Evolutionary conservation across 345 rosid genomes (phyloP).

Genomic region (Hirschfeldia incana): DNA sequence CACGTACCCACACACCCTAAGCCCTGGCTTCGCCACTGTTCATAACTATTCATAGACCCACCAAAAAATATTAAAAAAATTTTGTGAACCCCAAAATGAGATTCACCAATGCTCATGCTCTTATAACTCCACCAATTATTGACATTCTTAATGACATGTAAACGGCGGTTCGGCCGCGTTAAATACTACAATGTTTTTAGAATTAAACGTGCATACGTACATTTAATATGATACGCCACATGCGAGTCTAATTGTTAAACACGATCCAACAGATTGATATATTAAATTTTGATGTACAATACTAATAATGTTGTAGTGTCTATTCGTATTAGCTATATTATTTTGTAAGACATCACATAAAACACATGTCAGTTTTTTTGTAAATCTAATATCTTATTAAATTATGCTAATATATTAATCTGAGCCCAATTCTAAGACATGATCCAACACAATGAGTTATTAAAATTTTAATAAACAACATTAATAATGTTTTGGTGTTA

Average conservation of each 20-base stretch:
- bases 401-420: not conserved
- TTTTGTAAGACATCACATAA: not conserved
- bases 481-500: not conserved
- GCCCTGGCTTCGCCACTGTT: no score
- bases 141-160: not conserved
- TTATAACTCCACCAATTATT: not conserved
- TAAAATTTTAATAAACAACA: no score
- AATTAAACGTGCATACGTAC: not conserved
- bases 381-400: not conserved
- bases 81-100: no score
- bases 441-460: not conserved
- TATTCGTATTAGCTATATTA: no score
- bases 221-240: not conserved
- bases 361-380: not conserved
- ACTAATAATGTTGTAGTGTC: no score
- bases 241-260: not conserved
- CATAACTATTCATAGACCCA: no score
- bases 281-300: no score
- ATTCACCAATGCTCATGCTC: no score
- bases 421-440: not conserved
- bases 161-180: not conserved
- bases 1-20: no score
- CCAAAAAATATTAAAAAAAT: no score
- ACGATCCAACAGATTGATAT: not conserved
- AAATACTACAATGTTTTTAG: not conserved